Conservation (phyloP, 306 rosid species). For the Medicago lupulina region DNA sequence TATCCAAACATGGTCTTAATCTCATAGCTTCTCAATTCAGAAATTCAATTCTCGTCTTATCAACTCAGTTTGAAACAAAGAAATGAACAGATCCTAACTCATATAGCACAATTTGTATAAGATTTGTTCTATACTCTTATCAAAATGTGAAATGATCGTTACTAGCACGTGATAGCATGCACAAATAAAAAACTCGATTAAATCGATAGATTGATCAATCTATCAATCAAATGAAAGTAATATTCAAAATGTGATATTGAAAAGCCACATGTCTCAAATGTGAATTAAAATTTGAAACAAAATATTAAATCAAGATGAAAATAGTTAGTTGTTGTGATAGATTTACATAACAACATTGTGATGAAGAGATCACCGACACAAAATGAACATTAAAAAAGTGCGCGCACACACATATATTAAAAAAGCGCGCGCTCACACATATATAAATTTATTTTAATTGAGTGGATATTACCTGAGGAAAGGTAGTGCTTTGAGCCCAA, state of each 20-base stretch:
- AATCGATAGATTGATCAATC: not conserved
- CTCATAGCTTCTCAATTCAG: not conserved
- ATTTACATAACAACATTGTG: not conserved
- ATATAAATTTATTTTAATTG: too few relatives aligned
- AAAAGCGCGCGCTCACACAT: not conserved
- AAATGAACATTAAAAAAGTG: not conserved
- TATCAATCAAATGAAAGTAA: not conserved
- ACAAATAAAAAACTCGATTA: not conserved
- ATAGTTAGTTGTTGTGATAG: not conserved
- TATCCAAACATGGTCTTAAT: not conserved
- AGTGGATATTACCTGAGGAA: slow-evolving; percentile 67
- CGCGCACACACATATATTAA: not conserved
- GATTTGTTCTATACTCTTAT: not conserved
- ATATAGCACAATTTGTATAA: not conserved
- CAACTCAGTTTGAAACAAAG: not conserved
- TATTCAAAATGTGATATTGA: not conserved
- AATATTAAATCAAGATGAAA: not conserved
- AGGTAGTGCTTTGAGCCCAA: slow-evolving; percentile 90
- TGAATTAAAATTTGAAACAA: not conserved
- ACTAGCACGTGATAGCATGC: not conserved
- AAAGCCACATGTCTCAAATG: not conserved
- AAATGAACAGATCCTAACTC: not conserved
- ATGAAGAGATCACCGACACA: not conserved
- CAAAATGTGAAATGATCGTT: not conserved
- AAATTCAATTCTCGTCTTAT: not conserved